Evolutionary conservation across 768 basidiomycete genomes (phyloP).

Genomic region (Lepiota brunneoincarnata): DNA sequence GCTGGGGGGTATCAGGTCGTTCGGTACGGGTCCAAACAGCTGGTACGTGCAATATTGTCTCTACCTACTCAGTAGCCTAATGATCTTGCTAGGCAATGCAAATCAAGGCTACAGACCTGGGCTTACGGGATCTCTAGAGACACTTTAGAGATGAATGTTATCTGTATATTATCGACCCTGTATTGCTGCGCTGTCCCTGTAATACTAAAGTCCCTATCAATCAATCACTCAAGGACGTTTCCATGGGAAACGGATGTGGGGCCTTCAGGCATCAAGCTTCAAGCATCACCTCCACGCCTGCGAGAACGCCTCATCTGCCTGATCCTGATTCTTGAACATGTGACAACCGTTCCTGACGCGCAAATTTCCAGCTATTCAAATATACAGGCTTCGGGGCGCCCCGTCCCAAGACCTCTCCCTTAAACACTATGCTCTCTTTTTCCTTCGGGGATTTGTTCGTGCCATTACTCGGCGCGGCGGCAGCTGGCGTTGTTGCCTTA

Average conservation of each 20-base stretch:
- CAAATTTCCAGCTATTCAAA: too few species aligned
- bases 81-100: background rate
- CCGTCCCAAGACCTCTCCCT: too few species aligned
- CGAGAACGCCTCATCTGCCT: too few species aligned
- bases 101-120: conserved; percentile 4
- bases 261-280: too few species aligned
- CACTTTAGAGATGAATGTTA: background rate
- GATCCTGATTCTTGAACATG: too few species aligned
- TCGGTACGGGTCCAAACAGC: conserved; percentile 32
- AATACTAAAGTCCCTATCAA: too few species aligned
- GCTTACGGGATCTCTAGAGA: background rate
- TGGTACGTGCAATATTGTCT: conserved; percentile 23
- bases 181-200: background rate
- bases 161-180: background rate
- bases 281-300: too few species aligned
- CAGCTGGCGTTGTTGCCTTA: background rate
- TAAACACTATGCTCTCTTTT: too few species aligned
- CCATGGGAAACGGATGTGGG: too few species aligned
- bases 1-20: conserved; percentile 32
- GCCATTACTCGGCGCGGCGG: background rate
- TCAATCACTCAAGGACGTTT: too few species aligned
- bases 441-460: background rate
- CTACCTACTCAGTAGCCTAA: background rate
- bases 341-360: too few species aligned
- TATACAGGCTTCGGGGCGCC: too few species aligned